Percentiles rank a stretch among this genome's conserved stretches.
phyloP scores from a whole-genome alignment of 2,329 filamentous ascomycete species.

The Monosporascus sp. region DNA sequence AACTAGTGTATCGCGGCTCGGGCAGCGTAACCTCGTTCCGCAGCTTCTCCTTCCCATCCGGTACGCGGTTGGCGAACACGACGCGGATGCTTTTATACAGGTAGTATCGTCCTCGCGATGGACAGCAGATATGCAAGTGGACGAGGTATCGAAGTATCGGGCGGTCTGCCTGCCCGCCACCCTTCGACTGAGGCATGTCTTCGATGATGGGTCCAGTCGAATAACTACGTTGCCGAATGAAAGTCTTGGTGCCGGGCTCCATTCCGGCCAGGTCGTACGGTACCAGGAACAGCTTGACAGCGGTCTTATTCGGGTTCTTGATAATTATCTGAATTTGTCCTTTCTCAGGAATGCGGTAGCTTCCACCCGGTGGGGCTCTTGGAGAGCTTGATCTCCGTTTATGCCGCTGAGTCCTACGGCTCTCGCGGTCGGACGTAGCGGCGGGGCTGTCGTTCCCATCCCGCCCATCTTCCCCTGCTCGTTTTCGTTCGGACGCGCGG shows the following conservation, averaged over 20 bases:
- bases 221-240: conserved; percentile 90
- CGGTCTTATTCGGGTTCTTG: conserved; percentile 97
- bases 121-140: conserved; percentile 88
- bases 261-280: conserved; percentile 91
- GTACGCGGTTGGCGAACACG: conserved; percentile 93
- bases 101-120: conserved; percentile 76
- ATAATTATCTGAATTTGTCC: conserved; percentile 95
- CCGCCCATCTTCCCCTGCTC: conserved; percentile 22
- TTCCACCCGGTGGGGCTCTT: conserved; percentile 74
- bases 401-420: conserved; percentile 24
- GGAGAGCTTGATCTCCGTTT: conserved; percentile 55
- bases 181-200: conserved; percentile 36
- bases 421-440: conserved; percentile 25
- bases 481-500: conserved; percentile 33
- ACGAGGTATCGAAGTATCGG: conserved; percentile 84
- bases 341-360: conserved; percentile 88
- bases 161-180: conserved; percentile 37
- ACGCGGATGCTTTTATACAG: conserved; percentile 89
- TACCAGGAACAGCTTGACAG: conserved; percentile 90
- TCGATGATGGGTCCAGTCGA: conserved; percentile 82
- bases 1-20: conserved; percentile 79
- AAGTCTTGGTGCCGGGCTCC: conserved; percentile 91
- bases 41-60: conserved; percentile 89
- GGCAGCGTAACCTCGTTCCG: conserved; percentile 85
- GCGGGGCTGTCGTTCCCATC: conserved; percentile 11